These are phyloP conservation scores for Syncephalastrum racemosum DNA, from an alignment of 371 early-diverging fungal species.

Conservation along the genomic window DNA sequence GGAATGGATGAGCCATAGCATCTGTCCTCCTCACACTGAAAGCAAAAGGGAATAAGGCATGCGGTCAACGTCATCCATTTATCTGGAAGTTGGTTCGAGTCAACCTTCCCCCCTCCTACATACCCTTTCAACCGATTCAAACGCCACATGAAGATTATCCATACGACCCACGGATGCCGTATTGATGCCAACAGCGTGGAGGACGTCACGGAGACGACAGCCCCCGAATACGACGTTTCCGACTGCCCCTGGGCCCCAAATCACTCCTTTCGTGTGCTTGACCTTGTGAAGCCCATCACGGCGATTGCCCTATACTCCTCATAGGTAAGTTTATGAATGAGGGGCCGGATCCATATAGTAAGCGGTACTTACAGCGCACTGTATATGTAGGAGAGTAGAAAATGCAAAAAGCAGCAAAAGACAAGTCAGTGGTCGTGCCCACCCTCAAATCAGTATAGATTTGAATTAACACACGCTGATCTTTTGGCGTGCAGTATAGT, in stretches of 20 bases:
- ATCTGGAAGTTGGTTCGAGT: too few relatives aligned
- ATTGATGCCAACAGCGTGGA: slow-evolving; percentile 54
- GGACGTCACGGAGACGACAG: slow-evolving; percentile 70
- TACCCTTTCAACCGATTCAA: slow-evolving; percentile 74
- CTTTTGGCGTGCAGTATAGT: not conserved
- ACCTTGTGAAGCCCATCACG: slow-evolving; percentile 78
- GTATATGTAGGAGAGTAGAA: not conserved
- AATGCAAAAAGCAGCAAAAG: slow-evolving; percentile 1
- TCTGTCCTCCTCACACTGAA: slow-evolving; percentile 58
- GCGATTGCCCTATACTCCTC: slow-evolving; percentile 66
- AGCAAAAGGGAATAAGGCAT: not conserved
- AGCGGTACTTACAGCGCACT: slow-evolving; percentile 24
- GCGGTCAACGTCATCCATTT: slow-evolving; percentile 1
- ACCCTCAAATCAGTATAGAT: not conserved
- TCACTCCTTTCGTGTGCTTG: slow-evolving; percentile 76
- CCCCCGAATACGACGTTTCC: slow-evolving; percentile 82
- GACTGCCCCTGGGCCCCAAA: slow-evolving; percentile 82
- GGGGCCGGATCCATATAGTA: not conserved
- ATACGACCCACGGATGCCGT: slow-evolving; percentile 27
- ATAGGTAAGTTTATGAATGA: not conserved
- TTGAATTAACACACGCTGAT: not conserved
- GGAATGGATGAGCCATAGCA: slow-evolving; percentile 87
- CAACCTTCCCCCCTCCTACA: not conserved
- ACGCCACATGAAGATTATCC: slow-evolving; percentile 65
- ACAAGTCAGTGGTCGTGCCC: not conserved